Evolutionary conservation across 805 yeast genomes (phyloP), one percentile per base, ranked within the genome.

Genomic region (Brettanomyces nanus): DNA sequence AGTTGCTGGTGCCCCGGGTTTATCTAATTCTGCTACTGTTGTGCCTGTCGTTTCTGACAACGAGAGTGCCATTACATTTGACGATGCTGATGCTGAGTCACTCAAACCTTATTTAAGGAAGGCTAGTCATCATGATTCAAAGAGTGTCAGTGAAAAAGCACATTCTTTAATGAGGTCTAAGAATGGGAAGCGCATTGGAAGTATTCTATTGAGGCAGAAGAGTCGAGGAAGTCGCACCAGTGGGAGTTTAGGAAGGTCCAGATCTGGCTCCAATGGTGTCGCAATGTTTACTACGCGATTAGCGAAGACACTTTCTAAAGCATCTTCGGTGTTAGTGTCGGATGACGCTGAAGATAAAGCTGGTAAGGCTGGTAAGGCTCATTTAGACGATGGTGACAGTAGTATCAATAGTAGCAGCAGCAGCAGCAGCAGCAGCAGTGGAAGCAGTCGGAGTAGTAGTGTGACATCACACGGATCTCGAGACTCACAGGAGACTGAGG

Each of bases 401-500:
- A 11, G 26, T 11, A 23, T 7, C 11, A 23, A 7, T 23, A 23
- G 11, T 11, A 11, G 11, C 7, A 11, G 26, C 7, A 7, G 10
- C 11, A 11, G 11, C 26, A 11, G 10, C 11, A 23, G 26, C 11
- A 11, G 26, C 10, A 11, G 10, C 7, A 23, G 26, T 23, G 26
- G 11, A 7, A 23, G 26, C 11, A 11, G 11, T 10, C 9, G 30
- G 7, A 26, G 17, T 10, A 72, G 77, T 42, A 89, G 81, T 45
- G 71, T 70, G 17, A 81, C 74, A 47, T 81, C 89, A 1, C 84
- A 76, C 47, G 83, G 79, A 2, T 80, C 90, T 6, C 68, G 86
- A 47, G 76, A 78, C 15, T 79, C 89, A 4, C 94, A 85, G 49
- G 96, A 87, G 54, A 86, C 95, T 0, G 97, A 90, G 53, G 96